phyloP scores from a whole-genome alignment of 306 rosid genomes.

The Parietaria judaica region DNA sequence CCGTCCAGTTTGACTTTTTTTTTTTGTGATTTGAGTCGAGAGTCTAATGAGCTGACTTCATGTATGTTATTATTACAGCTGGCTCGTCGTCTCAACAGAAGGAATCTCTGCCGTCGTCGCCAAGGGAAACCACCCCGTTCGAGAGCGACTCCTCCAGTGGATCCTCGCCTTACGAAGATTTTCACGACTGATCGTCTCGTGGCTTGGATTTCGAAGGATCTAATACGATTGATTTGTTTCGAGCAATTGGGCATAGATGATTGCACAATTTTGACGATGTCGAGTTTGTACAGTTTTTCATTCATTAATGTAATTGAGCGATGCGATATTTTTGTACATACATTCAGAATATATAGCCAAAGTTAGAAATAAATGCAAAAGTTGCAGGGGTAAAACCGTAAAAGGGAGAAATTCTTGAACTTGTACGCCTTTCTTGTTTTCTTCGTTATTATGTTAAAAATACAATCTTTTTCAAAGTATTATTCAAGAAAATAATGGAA shows the following conservation, averaged over 20 bases:
- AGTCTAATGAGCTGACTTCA: background rate
- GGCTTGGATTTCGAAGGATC: background rate
- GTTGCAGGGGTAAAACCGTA: background rate
- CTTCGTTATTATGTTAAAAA: too few relatives aligned
- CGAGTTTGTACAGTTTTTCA: constrained; percentile 12
- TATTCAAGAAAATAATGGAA: too few relatives aligned
- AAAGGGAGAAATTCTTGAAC: background rate
- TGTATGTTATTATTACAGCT: background rate
- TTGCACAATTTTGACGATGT: background rate
- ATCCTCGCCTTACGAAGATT: constrained; percentile 86
- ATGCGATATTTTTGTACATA: constrained; percentile 15
- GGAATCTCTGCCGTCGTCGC: constrained; percentile 79
- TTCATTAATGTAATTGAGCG: background rate
- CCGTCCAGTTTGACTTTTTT: background rate
- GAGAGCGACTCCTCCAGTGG: constrained; percentile 88
- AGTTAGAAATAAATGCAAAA: constrained; percentile 11
- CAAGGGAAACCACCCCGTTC: constrained; percentile 67
- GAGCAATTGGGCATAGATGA: background rate
- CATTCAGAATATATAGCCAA: constrained; percentile 6
- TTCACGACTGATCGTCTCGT: constrained; percentile 43
- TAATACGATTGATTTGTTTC: background rate
- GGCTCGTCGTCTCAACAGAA: constrained; percentile 77
- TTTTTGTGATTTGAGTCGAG: background rate
- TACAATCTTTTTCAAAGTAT: too few relatives aligned
- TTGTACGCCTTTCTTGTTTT: too few relatives aligned